Evolutionary conservation across 345 rosid species (phyloP).

Genomic region (Bruguiera gymnorhiza): DNA sequence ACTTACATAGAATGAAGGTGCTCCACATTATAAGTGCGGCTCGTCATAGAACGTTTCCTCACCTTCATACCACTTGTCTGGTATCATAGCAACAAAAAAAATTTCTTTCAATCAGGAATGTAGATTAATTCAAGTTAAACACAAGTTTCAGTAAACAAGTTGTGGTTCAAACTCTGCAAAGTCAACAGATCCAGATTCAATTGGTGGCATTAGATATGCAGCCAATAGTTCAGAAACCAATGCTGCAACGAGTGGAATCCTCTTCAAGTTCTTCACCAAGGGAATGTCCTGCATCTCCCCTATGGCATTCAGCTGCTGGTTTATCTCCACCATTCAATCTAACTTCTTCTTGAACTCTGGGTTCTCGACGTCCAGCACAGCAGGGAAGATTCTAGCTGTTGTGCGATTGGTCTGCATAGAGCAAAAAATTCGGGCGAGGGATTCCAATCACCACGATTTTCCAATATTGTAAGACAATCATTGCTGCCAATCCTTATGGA

Average conservation of each 20-base stretch:
- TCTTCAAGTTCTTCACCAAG: slow-evolving; percentile 80
- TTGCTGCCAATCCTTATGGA: too few relatives aligned
- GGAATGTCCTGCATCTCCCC: slow-evolving; percentile 60
- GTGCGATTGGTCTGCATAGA: slow-evolving; percentile 81
- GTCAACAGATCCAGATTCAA: slow-evolving; percentile 97
- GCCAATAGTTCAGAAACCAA: slow-evolving; percentile 79
- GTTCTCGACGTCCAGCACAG: slow-evolving; percentile 92
- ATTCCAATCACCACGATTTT: background rate
- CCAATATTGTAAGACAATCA: background rate
- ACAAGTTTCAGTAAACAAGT: slow-evolving; percentile 55
- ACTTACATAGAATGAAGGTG: background rate
- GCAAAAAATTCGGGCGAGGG: background rate
- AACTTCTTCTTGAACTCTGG: slow-evolving; percentile 96
- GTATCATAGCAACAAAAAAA: slow-evolving; percentile 9
- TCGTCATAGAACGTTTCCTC: slow-evolving; percentile 2
- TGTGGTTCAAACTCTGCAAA: slow-evolving; percentile 85
- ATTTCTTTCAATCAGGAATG: background rate
- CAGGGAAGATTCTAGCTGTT: slow-evolving; percentile 93
- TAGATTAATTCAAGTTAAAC: slow-evolving; percentile 10
- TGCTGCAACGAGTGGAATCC: slow-evolving; percentile 70
- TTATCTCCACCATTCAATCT: slow-evolving; percentile 82
- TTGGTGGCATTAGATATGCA: slow-evolving; percentile 91
- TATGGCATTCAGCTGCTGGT: slow-evolving; percentile 58
- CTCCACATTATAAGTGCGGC: background rate
- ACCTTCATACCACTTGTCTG: background rate